Evolutionary conservation across 2,329 filamentous ascomycete genomes (phyloP).

Genomic region (Phialocephala sp.): DNA sequence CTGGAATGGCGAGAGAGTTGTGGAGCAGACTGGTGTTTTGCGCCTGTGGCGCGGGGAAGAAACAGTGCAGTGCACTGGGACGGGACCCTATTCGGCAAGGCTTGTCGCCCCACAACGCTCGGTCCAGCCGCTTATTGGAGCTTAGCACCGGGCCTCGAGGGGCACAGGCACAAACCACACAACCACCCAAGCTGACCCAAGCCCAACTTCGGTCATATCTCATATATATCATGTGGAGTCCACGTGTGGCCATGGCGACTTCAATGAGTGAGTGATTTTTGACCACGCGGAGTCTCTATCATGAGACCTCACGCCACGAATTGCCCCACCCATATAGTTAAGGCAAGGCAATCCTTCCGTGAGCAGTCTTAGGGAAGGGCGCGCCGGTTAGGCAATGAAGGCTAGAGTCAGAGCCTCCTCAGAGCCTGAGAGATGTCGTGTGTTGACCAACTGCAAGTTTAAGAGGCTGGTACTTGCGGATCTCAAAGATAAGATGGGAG

Average conservation of each 20-base stretch:
- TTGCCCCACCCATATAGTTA: background rate
- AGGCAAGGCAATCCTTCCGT: background rate
- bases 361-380: background rate
- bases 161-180: background rate
- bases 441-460: background rate
- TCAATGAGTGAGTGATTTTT: background rate
- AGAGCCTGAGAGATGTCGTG: background rate
- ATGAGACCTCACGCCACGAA: slow-evolving; percentile 9
- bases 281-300: background rate
- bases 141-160: background rate
- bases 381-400: background rate
- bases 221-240: slow-evolving; percentile 11
- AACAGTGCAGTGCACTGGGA: background rate
- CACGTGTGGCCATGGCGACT: background rate
- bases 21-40: background rate
- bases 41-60: slow-evolving; percentile 18
- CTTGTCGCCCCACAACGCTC: background rate
- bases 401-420: background rate
- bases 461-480: background rate
- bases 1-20: background rate
- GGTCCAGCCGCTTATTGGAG: background rate
- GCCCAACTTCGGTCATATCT: slow-evolving; percentile 5
- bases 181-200: background rate
- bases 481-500: slow-evolving; percentile 6
- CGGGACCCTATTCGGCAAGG: background rate